A percentile compares a stretch with the other conserved stretches of the same genome.
Conservation (phyloP, 2,329 filamentous ascomycete species). For the Apiospora arundinis region DNA sequence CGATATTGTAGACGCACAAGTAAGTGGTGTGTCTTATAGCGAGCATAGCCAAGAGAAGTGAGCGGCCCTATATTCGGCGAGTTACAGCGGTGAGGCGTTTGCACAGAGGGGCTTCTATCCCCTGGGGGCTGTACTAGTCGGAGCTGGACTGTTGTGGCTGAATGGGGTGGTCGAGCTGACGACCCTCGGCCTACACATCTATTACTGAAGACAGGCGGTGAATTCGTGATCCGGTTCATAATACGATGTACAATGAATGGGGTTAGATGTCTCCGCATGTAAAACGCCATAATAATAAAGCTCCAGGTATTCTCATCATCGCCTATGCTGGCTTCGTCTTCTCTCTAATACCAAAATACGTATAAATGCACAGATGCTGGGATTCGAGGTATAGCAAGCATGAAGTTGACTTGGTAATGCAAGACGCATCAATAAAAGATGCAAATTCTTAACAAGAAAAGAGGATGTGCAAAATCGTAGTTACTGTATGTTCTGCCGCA, state of each 20-base stretch:
- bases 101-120: background rate
- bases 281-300: background rate
- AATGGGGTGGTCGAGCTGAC: background rate
- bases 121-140: background rate
- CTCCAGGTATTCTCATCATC: background rate
- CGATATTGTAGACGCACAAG: too few relatives aligned
- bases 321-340: background rate
- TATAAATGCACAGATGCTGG: background rate
- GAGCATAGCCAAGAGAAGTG: background rate
- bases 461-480: background rate
- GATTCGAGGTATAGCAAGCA: background rate
- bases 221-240: background rate
- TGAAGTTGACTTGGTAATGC: background rate
- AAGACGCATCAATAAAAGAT: background rate
- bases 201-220: background rate
- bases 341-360: background rate
- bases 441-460: background rate
- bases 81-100: conserved; percentile 1
- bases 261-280: background rate
- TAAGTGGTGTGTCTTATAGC: background rate
- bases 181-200: background rate
- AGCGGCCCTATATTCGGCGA: background rate
- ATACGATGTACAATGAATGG: background rate
- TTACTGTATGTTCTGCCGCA: background rate
- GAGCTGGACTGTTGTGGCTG: background rate